Evolutionary conservation across 352 stramenopile species (phyloP), one percentile per base, ranked within the genome.

Genomic region (Phytophthora vignae): DNA sequence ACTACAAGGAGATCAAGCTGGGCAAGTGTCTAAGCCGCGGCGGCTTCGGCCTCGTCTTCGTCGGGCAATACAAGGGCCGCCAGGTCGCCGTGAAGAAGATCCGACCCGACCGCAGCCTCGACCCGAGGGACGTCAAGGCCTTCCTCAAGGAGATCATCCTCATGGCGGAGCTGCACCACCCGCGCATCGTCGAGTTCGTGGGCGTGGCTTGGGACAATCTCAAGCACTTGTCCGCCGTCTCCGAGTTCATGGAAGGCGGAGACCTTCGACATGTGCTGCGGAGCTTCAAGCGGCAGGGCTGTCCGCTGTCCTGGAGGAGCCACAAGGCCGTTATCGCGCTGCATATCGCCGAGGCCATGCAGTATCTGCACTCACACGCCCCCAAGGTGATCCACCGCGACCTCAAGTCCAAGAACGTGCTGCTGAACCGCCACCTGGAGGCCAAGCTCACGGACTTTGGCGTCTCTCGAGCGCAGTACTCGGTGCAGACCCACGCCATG

Each of bases 371-470:
- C 55, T 78, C 78, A 7, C 67, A 79, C 31, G 74, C 57, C 19
- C 80, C 80, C 4, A 82, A 79, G 54, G 69, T 87, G 19, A 78
- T 84, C 19, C 77, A 84, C 31, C 77, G 77, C 1, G 77, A 82
- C 50, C 49, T 80, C 22, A 80, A 80, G 60, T 80, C 73, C 57
- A 76, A 76, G 38, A 82, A 82, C 48, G 75, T 82, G 38, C 79
- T 87, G 33, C 70, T 90, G 6, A 90, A 85, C 62, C 67, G 65
- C 38, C 71, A 87, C 10, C 58, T 89, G 21, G 73, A 90, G 25
- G 83, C 83, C 1, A 93, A 93, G 48, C 61, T 93, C 38, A 93
- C 78, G 38, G 85, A 93, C 70, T 93, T 93, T 72, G 83, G 83
- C 7, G 76, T 86, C 25, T 85, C 78, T 21, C 73, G 81, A 7